These are phyloP conservation scores for Anethum foeniculum DNA, from an alignment of 140 eudicot genomes.

Conservation along the genomic window DNA sequence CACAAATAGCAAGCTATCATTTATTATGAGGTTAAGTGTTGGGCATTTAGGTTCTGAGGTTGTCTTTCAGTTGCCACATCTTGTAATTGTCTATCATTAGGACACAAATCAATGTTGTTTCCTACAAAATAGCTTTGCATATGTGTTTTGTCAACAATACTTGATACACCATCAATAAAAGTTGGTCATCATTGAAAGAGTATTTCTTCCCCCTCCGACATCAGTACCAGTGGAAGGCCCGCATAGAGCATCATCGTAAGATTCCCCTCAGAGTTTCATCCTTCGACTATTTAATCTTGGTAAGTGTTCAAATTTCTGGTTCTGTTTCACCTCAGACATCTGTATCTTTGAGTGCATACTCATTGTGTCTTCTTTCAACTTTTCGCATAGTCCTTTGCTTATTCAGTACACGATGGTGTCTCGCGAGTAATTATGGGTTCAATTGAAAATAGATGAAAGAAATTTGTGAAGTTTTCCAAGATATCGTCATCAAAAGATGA, in stretches of 20 bases:
- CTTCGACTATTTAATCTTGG: slow-evolving; percentile 24
- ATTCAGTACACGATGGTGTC: background rate
- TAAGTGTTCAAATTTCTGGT: slow-evolving; percentile 29
- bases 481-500: background rate
- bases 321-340: slow-evolving; percentile 20
- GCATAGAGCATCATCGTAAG: slow-evolving; percentile 51
- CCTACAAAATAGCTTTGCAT: background rate
- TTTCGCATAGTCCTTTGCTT: background rate
- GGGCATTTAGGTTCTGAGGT: slow-evolving; percentile 3
- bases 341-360: background rate
- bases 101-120: background rate
- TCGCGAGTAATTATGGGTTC: background rate
- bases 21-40: slow-evolving; percentile 12
- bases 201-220: slow-evolving; percentile 41
- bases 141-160: slow-evolving; percentile 1
- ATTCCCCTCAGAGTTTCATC: slow-evolving; percentile 27
- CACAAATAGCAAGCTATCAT: background rate
- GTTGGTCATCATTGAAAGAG: slow-evolving; percentile 4
- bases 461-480: background rate
- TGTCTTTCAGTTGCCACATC: slow-evolving; percentile 11
- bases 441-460: background rate
- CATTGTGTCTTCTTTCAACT: slow-evolving; percentile 4
- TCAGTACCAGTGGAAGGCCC: slow-evolving; percentile 77
- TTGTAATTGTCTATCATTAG: background rate
- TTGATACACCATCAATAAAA: background rate